A percentile compares a stretch with the other conserved stretches of the same genome.
Evolutionary conservation across 1,139 yeast genomes (phyloP).

Genomic region (Zygosaccharomyces pseudobailii): DNA sequence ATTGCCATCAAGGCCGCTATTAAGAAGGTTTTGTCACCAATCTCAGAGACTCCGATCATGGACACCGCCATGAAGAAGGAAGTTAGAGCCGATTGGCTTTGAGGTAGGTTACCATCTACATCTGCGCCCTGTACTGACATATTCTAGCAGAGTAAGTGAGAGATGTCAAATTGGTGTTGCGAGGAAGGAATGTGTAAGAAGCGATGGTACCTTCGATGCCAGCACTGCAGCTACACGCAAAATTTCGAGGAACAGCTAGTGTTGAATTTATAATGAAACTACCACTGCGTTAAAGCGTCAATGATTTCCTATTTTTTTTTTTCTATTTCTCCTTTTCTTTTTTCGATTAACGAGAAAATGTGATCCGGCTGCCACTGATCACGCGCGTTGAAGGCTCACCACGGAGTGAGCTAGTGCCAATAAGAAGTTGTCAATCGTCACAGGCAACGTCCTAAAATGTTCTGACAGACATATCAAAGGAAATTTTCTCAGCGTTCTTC

Average conservation of each 20-base stretch:
- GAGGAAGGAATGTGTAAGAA: neutral
- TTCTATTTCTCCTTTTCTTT: neutral
- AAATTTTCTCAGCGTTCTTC: slow-evolving; percentile 28
- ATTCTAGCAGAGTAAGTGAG: neutral
- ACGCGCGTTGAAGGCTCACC: slow-evolving; percentile 2
- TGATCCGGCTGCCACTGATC: neutral
- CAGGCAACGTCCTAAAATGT: slow-evolving; percentile 24
- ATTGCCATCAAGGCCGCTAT: slow-evolving; percentile 98
- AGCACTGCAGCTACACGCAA: neutral
- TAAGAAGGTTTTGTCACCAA: slow-evolving; percentile 94
- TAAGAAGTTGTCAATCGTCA: slow-evolving; percentile 21
- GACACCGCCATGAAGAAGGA: slow-evolving; percentile 65
- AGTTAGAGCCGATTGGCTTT: slow-evolving; percentile 12
- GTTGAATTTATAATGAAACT: no score
- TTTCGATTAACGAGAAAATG: neutral
- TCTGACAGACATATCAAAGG: slow-evolving; percentile 31
- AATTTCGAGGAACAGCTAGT: no score
- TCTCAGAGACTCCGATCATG: slow-evolving; percentile 90
- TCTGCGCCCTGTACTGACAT: slow-evolving; percentile 5
- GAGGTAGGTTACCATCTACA: slow-evolving; percentile 4
- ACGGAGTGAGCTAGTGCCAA: slow-evolving; percentile 25
- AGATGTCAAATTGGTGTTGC: neutral
- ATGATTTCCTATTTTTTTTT: neutral
- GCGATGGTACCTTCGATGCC: neutral
- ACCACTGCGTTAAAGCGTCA: neutral